phyloP scores from a whole-genome alignment of 139 green algal species.

The Gonium pectorale region DNA sequence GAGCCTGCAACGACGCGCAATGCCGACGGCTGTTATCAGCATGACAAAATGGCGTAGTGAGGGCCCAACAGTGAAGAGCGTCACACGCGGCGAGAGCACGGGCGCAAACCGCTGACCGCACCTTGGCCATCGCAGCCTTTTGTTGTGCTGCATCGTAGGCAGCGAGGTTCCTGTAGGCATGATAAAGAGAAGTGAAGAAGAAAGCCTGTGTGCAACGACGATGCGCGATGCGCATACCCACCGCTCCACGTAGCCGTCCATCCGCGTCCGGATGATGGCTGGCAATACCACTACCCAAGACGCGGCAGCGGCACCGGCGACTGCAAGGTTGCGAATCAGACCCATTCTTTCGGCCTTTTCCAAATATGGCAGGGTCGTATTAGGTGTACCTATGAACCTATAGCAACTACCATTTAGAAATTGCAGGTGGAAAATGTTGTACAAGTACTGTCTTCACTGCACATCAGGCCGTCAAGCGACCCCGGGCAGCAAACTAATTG shows the following conservation, averaged over 20 bases:
- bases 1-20: slow-evolving; percentile 18
- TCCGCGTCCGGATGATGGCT: neutral
- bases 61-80: too few species aligned
- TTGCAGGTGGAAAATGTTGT: too few species aligned
- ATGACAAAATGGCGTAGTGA: too few species aligned
- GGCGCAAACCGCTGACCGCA: neutral
- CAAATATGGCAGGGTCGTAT: neutral
- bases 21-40: too few species aligned
- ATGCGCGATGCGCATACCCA: neutral
- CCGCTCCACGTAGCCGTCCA: slow-evolving; percentile 33
- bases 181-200: neutral
- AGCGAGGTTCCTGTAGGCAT: slow-evolving; percentile 18
- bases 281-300: neutral
- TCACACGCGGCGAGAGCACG: too few species aligned
- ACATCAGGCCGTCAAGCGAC: too few species aligned
- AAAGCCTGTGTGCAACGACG: neutral
- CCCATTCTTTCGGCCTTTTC: neutral
- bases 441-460: too few species aligned
- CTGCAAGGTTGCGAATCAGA: slow-evolving; percentile 35
- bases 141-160: neutral
- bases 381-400: neutral
- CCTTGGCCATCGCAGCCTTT: neutral
- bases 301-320: neutral
- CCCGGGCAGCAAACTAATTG: too few species aligned
- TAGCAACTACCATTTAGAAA: too few species aligned